Percentiles rank a stretch among this genome's conserved stretches.
phyloP scores from a whole-genome alignment of 208 protist species.

The Trypanosoma brucei region DNA sequence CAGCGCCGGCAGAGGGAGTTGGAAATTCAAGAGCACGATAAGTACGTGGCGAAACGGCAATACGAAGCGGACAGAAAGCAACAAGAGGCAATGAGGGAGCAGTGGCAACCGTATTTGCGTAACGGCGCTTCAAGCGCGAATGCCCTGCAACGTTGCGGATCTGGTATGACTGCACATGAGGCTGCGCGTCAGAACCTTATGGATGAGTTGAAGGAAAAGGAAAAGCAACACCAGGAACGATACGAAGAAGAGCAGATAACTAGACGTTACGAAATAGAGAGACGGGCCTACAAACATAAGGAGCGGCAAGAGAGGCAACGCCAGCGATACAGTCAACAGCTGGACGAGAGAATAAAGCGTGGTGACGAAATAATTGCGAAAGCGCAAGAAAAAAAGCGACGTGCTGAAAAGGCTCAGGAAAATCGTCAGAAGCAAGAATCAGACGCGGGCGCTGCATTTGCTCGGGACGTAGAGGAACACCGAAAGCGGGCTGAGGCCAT shows the following conservation, averaged over 20 bases:
- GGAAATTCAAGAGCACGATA: conserved; percentile 1
- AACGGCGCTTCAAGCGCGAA: conserved; percentile 27
- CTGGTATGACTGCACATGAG: conserved; percentile 29
- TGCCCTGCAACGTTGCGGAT: conserved; percentile 38
- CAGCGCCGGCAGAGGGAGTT: conserved; percentile 17
- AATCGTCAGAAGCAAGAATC: conserved; percentile 24
- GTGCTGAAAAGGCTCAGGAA: conserved; percentile 34
- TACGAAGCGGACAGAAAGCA: conserved; percentile 49
- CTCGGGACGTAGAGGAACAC: conserved; percentile 44
- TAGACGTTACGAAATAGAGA: conserved; percentile 38
- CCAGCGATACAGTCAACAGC: conserved; percentile 30
- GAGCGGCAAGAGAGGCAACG: conserved; percentile 41
- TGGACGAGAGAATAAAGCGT: conserved; percentile 51
- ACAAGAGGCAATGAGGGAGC: conserved; percentile 30
- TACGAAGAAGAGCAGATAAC: conserved; percentile 53
- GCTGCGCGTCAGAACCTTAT: conserved; percentile 50
- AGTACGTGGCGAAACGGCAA: neutral
- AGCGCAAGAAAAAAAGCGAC: conserved; percentile 45
- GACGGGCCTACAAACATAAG: conserved; percentile 27
- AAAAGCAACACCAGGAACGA: conserved; percentile 43
- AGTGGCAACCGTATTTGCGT: conserved; percentile 30
- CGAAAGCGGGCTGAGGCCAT: conserved; percentile 39
- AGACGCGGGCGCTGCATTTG: conserved; percentile 29
- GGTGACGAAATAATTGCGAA: conserved; percentile 53
- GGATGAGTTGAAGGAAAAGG: conserved; percentile 44